Base-by-base conservation (phyloP, 169 alveolate species). In the Babesia divergens region DNA sequence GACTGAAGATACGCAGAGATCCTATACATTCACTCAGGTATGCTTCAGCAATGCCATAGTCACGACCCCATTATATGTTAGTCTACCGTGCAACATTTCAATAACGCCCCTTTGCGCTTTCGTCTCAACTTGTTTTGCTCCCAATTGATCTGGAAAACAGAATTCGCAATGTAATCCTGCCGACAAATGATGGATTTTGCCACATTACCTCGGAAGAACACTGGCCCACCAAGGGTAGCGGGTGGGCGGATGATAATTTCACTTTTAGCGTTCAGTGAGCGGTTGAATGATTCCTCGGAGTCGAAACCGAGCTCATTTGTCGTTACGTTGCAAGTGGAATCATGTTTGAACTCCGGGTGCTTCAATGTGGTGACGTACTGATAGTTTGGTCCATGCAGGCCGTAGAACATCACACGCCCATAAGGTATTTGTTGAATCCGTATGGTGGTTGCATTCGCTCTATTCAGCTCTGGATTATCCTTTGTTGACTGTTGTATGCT, bases 121-220 rank as follows among this genome's bases (percentile, higher is more conserved):
- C 54, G 34, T 22, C 53, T 20, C 49, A 34, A 28, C 20, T 38
- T 65, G 60, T 31, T 62, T 26, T 76, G 32, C 50, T 40, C 35
- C 85, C 85, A 76, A 55, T 76, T 51, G 1, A 76, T 55, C 22
- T 65, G 81, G 56, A 76, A 76, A 14, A 76, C 74, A 16, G 79
- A 56, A 38, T 65, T 47, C 9, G 82, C 20, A 4, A 76, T 76
- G 74, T 37, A 66, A 40, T 53, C 40, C 47, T 76, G 68, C 29
- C 50, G 29, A 35, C 62, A 46, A 18, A 76, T 29, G 5, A 76
- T 24, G 29, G 79, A 76, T 37, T 76, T 76, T 43, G 67, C 70
- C 22, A 76, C 74, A 20, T 62, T 65, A 32, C 74, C 65, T 24
- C 74, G 56, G 58, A 76, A 76, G 47, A 55, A 49, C 16, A 76